phyloP scores from a whole-genome alignment of 257 asterid genomes.

The Striga asiatica region DNA sequence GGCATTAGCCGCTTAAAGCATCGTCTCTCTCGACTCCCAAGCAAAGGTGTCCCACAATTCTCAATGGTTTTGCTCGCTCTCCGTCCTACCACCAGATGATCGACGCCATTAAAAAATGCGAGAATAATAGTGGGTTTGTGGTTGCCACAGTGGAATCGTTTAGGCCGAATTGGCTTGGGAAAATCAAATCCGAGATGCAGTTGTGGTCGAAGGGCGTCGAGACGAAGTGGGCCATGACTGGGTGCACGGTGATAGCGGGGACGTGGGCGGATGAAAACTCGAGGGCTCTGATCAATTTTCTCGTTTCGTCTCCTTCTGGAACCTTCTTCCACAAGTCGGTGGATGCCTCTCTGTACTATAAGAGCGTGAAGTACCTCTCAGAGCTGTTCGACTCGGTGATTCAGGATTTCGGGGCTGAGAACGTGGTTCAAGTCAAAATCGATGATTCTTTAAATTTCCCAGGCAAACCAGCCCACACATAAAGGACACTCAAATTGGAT shows the following conservation, averaged over 20 bases:
- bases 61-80: slow-evolving; percentile 80
- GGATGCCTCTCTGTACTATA: slow-evolving; percentile 69
- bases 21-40: slow-evolving; percentile 78
- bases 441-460: slow-evolving; percentile 58
- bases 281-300: slow-evolving; percentile 67
- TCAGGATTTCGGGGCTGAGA: slow-evolving; percentile 75
- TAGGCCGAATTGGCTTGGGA: slow-evolving; percentile 63
- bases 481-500: too few species aligned
- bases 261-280: slow-evolving; percentile 87
- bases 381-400: slow-evolving; percentile 81
- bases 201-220: slow-evolving; percentile 52
- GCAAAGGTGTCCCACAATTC: slow-evolving; percentile 95
- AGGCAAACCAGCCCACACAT: too few species aligned
- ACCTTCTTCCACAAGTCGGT: slow-evolving; percentile 82
- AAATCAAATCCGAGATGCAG: slow-evolving; percentile 60
- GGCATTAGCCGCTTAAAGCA: slow-evolving; percentile 87
- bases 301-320: slow-evolving; percentile 82
- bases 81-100: slow-evolving; percentile 78
- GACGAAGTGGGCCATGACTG: slow-evolving; percentile 82
- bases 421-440: slow-evolving; percentile 68
- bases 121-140: slow-evolving; percentile 29
- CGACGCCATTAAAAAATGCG: slow-evolving; percentile 55
- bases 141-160: slow-evolving; percentile 70
- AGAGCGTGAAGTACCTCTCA: slow-evolving; percentile 54
- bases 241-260: slow-evolving; percentile 83